Evolutionary conservation across 345 rosid genomes (phyloP), one percentile per base, ranked within the genome.

Genomic region (Melaleuca alternifolia): DNA sequence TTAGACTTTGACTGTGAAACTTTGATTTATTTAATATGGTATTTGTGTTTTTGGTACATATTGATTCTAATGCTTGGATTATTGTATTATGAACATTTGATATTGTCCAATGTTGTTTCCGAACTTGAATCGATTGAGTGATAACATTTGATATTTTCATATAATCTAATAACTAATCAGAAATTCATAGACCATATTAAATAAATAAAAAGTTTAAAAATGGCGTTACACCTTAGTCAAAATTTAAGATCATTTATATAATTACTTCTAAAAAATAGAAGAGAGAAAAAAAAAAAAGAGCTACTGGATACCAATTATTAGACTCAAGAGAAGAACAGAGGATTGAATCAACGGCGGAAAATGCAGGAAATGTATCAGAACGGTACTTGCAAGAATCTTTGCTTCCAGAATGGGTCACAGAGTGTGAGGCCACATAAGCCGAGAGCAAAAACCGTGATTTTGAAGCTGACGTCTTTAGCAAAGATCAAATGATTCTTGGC

Each of bases 111-210:
- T 51, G 13, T 51, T 51, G 1, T 51, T 1, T 1, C 1, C 5
- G 2, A 14, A 51, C 6, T 51, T 51, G 53, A 51, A 51, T 13
- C 4, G 13, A 13, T 51, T 1, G 1, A 51, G 13, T 0, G 16
- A 51, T 13, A 51, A 12, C 14, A 51, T 59, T n/a, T 0, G 4
- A 26, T 59, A 59, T 59, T n/a, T 26, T 59, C 65, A 26, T 59
- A 0, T 6, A n/a, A 3, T 12, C 33, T 3, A 59, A 59, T 13
- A n/a, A n/a, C 30, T n/a, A n/a, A 6, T 59, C 11, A 0, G 11
- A n/a, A 12, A n/a, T n/a, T n/a, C 1, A 0, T 0, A 0, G 0
- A 6, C 3, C 4, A 0, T 0, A 59, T 6, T 59, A 0, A 59
- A 59, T 3, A 59, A 59, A 59, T 59, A 1, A 0, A 11, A 59